Evolutionary conservation across 2,329 filamentous ascomycete genomes (phyloP), one percentile per base, ranked within the genome.

Genomic region (Capronia coronata): DNA sequence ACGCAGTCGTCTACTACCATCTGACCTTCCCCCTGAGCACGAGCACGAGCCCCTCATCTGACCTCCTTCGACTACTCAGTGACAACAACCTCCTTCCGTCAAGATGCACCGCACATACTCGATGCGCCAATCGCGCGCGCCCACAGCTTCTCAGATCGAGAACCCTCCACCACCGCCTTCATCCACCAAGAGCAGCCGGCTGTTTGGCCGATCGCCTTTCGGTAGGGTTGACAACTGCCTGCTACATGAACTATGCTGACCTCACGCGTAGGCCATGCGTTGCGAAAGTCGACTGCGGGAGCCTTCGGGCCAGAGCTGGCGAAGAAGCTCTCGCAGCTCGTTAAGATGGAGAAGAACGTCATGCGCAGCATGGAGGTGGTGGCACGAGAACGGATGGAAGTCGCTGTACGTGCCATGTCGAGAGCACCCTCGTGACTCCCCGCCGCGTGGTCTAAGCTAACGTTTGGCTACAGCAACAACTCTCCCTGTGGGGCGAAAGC

Each of bases 271-370:
- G 83, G 83, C 65, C 80, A 86, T 75, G 79, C 76, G 35, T 75
- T 76, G 63, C 71, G 74, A 52, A 75, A 75, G 61, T 68, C 71
- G 39, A 66, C 74, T 44, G 73, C 74, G 19, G 74, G 74, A 32
- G 72, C 74, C 52, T 76, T 76, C 63, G 82, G 82, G 29, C 82
- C 90, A 50, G 93, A 98, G 64, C 83, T 98, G 51, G 86, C 93
- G 51, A 96, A 95, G 80, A 98, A 98, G 79, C 83, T 98, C 56
- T 88, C 90, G 34, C 87, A 94, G 74, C 80, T 98, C 46, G 93
- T 98, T 57, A 98, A 98, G 81, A 98, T 98, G 93, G 93, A 98
- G 75, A 98, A 98, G 83, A 97, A 98, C 67, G 87, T 96, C 49
- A 98, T 98, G 93, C 88, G 93, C 70, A 96, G 89, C 68, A 83